Percentiles rank a stretch among this genome's conserved stretches.
These are phyloP conservation scores for Tolypocladium amazonense DNA, from an alignment of 2,329 filamentous ascomycete genomes.

Conservation along the genomic window DNA sequence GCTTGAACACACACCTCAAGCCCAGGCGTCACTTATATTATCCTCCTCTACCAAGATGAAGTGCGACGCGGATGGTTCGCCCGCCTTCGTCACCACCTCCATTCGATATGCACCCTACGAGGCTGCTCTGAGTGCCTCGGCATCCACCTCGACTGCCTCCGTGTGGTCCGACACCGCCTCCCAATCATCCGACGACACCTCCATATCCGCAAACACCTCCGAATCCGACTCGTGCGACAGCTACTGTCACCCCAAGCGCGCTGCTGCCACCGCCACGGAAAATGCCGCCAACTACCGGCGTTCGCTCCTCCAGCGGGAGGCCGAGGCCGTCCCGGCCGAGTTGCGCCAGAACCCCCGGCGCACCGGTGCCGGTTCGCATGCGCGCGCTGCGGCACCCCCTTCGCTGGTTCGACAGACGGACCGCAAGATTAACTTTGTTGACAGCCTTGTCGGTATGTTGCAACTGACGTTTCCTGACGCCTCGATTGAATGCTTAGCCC, in stretches of 20 bases:
- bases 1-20: constrained; percentile 21
- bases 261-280: constrained; percentile 9
- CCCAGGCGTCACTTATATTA: constrained; percentile 13
- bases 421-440: constrained; percentile 90
- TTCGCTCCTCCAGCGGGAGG: constrained; percentile 15
- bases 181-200: constrained; percentile 60
- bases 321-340: constrained; percentile 43
- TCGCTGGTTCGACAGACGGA: constrained; percentile 76
- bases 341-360: constrained; percentile 55
- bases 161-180: constrained; percentile 66
- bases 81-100: constrained; percentile 37
- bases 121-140: constrained; percentile 61
- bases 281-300: constrained; percentile 12
- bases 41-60: constrained; percentile 43
- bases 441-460: constrained; percentile 91
- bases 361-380: constrained; percentile 41
- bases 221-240: constrained; percentile 39
- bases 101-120: constrained; percentile 50
- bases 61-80: constrained; percentile 41
- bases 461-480: constrained; percentile 10
- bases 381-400: constrained; percentile 55
- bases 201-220: constrained; percentile 49
- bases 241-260: constrained; percentile 23
- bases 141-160: constrained; percentile 66
- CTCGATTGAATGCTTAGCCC: constrained; percentile 21